phyloP scores from a whole-genome alignment of 2,329 filamentous ascomycete genomes.

The Ophiostoma quercus region DNA sequence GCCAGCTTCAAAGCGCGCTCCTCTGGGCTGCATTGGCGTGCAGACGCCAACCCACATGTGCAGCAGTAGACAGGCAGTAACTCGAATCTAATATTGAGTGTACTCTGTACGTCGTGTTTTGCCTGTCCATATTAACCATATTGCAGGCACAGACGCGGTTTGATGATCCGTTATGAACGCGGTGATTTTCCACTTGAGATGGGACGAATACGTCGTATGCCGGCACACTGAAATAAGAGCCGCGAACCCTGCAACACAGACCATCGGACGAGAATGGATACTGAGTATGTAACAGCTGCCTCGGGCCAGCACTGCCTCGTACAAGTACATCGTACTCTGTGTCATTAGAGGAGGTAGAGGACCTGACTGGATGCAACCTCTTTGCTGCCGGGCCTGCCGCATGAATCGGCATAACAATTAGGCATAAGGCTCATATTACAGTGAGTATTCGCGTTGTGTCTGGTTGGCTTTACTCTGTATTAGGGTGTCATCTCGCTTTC shows the following conservation, averaged over 20 bases:
- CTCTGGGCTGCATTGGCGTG: slow-evolving; percentile 7
- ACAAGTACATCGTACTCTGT: background rate
- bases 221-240: background rate
- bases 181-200: background rate
- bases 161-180: background rate
- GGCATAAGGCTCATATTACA: background rate
- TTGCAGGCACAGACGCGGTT: background rate
- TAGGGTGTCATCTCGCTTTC: background rate
- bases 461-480: no score
- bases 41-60: background rate
- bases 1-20: background rate
- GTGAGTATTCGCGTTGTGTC: no score
- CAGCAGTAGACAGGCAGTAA: background rate
- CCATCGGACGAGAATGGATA: background rate
- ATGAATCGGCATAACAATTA: background rate
- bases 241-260: background rate
- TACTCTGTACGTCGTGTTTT: no score
- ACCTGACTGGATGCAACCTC: background rate
- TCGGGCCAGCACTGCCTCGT: background rate
- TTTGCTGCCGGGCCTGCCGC: background rate
- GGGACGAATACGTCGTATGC: background rate
- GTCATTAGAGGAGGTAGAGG: background rate
- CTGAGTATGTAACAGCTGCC: background rate
- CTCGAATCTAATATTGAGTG: no score
- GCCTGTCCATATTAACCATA: background rate